phyloP scores from a whole-genome alignment of 2,329 filamentous ascomycete species.

The Monascus ruber region DNA sequence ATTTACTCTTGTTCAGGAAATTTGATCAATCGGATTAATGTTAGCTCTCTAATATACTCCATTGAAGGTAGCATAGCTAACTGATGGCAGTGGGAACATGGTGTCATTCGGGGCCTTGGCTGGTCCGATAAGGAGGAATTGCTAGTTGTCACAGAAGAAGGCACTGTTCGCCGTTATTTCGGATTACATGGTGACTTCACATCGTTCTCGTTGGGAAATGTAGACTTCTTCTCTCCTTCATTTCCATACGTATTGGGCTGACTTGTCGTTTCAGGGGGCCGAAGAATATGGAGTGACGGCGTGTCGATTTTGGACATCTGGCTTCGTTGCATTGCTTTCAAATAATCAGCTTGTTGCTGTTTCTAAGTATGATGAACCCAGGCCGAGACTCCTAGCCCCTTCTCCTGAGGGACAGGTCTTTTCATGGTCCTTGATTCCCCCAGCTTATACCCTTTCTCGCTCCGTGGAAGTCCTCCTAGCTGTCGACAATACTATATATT shows the following conservation, averaged over 20 bases:
- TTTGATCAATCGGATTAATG: constrained; percentile 65
- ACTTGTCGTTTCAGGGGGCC: constrained; percentile 43
- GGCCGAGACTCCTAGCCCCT: constrained; percentile 68
- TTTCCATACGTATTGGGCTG: too few relatives aligned
- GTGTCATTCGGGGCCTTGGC: constrained; percentile 72
- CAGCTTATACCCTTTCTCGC: constrained; percentile 75
- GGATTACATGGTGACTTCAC: constrained; percentile 91
- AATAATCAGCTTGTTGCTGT: constrained; percentile 83
- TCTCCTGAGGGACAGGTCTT: constrained; percentile 69
- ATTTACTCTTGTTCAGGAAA: constrained; percentile 90
- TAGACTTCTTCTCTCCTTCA: constrained; percentile 15
- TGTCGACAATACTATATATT: constrained; percentile 70
- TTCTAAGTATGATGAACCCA: constrained; percentile 80
- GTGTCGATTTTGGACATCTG: constrained; percentile 84
- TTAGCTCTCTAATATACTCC: constrained; percentile 17
- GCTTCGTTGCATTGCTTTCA: constrained; percentile 82
- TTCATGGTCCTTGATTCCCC: constrained; percentile 82
- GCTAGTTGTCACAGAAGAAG: constrained; percentile 77
- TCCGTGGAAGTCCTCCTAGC: constrained; percentile 89
- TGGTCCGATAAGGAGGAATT: constrained; percentile 96
- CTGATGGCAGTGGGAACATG: constrained; percentile 67
- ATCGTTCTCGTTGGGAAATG: constrained; percentile 81
- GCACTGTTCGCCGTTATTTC: constrained; percentile 79
- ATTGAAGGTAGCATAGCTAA: constrained; percentile 2
- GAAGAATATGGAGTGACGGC: constrained; percentile 78